These are phyloP conservation scores for Ophiosphaerella korrae DNA, from an alignment of 2,329 filamentous ascomycete species.

Conservation along the genomic window DNA sequence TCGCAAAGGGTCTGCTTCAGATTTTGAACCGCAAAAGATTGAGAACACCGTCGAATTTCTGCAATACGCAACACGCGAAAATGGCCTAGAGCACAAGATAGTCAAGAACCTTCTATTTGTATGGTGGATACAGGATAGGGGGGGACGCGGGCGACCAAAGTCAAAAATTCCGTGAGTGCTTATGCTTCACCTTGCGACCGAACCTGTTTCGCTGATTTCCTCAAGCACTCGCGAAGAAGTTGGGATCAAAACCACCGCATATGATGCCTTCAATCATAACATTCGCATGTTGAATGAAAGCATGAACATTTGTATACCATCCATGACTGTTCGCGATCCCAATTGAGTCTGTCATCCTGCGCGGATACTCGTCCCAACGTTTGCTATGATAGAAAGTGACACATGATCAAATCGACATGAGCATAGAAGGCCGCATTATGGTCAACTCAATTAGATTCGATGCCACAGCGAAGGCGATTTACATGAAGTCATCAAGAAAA, in stretches of 20 bases:
- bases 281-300: constrained; percentile 75
- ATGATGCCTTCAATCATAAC: constrained; percentile 70
- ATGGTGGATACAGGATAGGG: constrained; percentile 52
- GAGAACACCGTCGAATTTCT: constrained; percentile 74
- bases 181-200: no score
- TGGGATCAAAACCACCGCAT: constrained; percentile 49
- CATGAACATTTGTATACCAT: constrained; percentile 65
- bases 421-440: neutral
- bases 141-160: constrained; percentile 34
- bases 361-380: constrained; percentile 8
- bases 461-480: neutral
- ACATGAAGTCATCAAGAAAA: constrained; percentile 83
- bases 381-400: constrained; percentile 5
- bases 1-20: constrained; percentile 36
- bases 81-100: constrained; percentile 73
- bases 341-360: constrained; percentile 12
- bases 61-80: constrained; percentile 64
- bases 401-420: neutral
- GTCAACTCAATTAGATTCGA: neutral
- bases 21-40: constrained; percentile 54
- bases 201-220: neutral
- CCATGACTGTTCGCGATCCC: constrained; percentile 37
- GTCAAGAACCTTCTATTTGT: constrained; percentile 68
- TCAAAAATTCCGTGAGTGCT: constrained; percentile 25
- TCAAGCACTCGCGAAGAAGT: constrained; percentile 31